Percentiles rank a stretch among this genome's conserved stretches.
Evolutionary conservation across 768 basidiomycete genomes (phyloP).

Genomic region (Hericium erinaceus): DNA sequence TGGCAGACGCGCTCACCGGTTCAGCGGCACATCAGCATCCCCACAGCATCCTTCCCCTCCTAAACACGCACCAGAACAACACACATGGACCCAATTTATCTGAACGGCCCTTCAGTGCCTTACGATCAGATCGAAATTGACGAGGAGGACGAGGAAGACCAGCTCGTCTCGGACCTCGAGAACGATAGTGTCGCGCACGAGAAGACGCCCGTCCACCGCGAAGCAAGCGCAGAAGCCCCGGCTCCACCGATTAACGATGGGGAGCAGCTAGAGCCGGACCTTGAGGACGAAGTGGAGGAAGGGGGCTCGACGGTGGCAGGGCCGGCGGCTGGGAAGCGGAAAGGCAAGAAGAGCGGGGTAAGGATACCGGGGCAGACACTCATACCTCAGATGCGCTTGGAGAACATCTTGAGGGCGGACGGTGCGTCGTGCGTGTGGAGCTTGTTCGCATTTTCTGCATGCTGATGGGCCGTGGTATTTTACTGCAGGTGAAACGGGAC

Average conservation of each 20-base stretch:
- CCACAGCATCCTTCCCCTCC: too few relatives aligned
- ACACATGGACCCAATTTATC: slow-evolving; percentile 14
- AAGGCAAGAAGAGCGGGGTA: slow-evolving; percentile 9
- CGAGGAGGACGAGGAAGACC: slow-evolving; percentile 15
- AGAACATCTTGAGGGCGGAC: slow-evolving; percentile 14
- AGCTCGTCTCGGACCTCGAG: slow-evolving; percentile 12
- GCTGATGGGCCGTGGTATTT: background rate
- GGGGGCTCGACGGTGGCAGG: background rate
- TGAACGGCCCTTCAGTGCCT: slow-evolving; percentile 8
- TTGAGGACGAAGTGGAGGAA: slow-evolving; percentile 8
- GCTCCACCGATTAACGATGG: slow-evolving; percentile 1
- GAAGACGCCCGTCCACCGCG: background rate
- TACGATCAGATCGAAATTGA: slow-evolving; percentile 13
- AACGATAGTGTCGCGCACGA: background rate
- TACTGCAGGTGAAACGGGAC: slow-evolving; percentile 10
- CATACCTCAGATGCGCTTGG: slow-evolving; percentile 10
- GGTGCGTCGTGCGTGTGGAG: slow-evolving; percentile 4
- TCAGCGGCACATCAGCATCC: too few relatives aligned
- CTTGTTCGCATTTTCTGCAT: background rate
- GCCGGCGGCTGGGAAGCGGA: slow-evolving; percentile 4
- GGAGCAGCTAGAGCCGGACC: slow-evolving; percentile 14
- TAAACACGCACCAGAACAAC: background rate
- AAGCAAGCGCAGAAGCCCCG: background rate
- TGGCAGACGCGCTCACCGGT: too few relatives aligned
- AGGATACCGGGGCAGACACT: slow-evolving; percentile 13